These are phyloP conservation scores for Torulaspora indica DNA, from an alignment of 805 yeast species.

Conservation along the genomic window DNA sequence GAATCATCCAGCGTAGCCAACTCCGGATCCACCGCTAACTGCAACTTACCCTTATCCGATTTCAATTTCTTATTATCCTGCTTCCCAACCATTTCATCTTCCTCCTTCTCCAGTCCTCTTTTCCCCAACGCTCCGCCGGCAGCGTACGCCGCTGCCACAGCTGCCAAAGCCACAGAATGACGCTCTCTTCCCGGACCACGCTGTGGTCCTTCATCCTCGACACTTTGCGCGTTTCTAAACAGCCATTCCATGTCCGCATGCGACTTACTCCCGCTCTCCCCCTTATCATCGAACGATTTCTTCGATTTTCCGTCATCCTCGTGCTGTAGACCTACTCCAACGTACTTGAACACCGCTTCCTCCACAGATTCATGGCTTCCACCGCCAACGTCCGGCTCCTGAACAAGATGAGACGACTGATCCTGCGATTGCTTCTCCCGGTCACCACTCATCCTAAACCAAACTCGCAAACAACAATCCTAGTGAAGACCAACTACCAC, in stretches of 20 bases:
- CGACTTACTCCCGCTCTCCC: slow-evolving; percentile 8
- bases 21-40: slow-evolving; percentile 53
- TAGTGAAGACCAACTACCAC: not conserved
- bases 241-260: slow-evolving; percentile 12
- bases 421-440: slow-evolving; percentile 13
- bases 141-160: slow-evolving; percentile 35
- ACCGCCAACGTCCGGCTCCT: slow-evolving; percentile 12
- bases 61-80: slow-evolving; percentile 17
- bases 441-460: slow-evolving; percentile 7
- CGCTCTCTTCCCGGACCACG: slow-evolving; percentile 14
- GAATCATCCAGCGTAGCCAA: slow-evolving; percentile 46
- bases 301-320: slow-evolving; percentile 31
- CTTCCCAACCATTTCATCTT: slow-evolving; percentile 14
- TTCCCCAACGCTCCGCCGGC: slow-evolving; percentile 17
- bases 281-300: slow-evolving; percentile 29
- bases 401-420: slow-evolving; percentile 8
- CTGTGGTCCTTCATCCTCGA: slow-evolving; percentile 9
- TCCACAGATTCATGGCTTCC: slow-evolving; percentile 49
- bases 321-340: slow-evolving; percentile 54
- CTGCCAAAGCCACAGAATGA: slow-evolving; percentile 33
- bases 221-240: slow-evolving; percentile 14
- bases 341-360: slow-evolving; percentile 72
- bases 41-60: slow-evolving; percentile 18
- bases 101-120: slow-evolving; percentile 14
- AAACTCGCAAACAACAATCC: too few species aligned